Percentiles rank a stretch among this genome's conserved stretches.
Conservation (phyloP, 371 early-diverging fungal species). For the Mortierella sp. region DNA sequence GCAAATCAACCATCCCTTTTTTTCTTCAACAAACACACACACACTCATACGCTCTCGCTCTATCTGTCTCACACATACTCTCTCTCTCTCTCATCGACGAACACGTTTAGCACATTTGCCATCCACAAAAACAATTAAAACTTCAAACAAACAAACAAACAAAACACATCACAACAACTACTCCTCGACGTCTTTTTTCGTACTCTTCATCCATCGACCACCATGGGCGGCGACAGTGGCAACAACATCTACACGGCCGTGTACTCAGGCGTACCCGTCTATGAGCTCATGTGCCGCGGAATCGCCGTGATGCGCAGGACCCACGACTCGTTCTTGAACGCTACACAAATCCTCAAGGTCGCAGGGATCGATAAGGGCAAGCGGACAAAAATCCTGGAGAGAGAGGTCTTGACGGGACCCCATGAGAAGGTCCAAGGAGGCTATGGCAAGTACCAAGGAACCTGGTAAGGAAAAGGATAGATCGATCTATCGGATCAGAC, state of each 20-base stretch:
- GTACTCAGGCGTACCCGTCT: conserved; percentile 90
- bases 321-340: conserved; percentile 93
- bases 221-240: conserved; percentile 23
- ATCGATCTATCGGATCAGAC: no score
- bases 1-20: neutral
- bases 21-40: neutral
- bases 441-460: conserved; percentile 98
- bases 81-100: neutral
- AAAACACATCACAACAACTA: neutral
- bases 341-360: conserved; percentile 98
- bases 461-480: conserved; percentile 69
- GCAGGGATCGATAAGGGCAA: conserved; percentile 94
- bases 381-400: conserved; percentile 94
- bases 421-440: conserved; percentile 99
- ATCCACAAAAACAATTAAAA: neutral
- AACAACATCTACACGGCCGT: conserved; percentile 74
- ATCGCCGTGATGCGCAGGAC: conserved; percentile 94
- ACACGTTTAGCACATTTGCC: neutral
- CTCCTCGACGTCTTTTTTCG: neutral
- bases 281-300: conserved; percentile 86
- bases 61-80: neutral
- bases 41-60: neutral
- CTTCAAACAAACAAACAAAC: neutral
- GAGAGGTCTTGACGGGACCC: conserved; percentile 84
- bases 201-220: neutral